Evolutionary conservation across 192 early-diverging fungal genomes (phyloP), one percentile per base, ranked within the genome.

Genomic region (Coemansia sp.): DNA sequence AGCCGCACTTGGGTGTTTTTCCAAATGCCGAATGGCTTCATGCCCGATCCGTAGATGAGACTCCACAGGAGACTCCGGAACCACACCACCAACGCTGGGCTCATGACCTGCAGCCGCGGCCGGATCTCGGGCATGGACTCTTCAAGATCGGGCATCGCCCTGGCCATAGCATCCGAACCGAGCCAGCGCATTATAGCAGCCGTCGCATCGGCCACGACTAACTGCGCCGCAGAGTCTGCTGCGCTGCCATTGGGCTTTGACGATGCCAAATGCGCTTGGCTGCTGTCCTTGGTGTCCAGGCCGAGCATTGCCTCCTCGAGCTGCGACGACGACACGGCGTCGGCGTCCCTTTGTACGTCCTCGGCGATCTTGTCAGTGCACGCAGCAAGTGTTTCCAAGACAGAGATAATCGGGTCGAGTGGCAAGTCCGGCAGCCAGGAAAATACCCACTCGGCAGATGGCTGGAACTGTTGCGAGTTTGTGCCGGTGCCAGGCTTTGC

Each of bases 371-470:
- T 74, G 60, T 94, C 89, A 24, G 96, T 86, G 39, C 87, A 87
- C 6, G 87, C 90, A 3, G 88, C 85, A 0, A 94, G 81, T 8
- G 87, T 67, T 19, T 89, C 84, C 6, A 92, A 71, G 9, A 94
- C 80, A 4, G 79, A 74, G 17, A 93, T 73, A 12, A 95, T 72
- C 17, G 89, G 86, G 27, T 84, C 81, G 6, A 97, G 77, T 17
- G 92, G 91, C 17, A 97, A 71, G 45, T 89, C 86, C 0, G 82
- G 72, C 31, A 87, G 81, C 92, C 90, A 95, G 19, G 84, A 87
- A 51, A 76, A 76, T 56, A 82, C 77, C 80, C 76, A 78, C 53
- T 79, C 67, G 4, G 57, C 53, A 9, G 72, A 70, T 17, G 65
- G 77, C 68, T 71, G 79, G 73, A 83, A 82, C 62, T 74, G 65